These are phyloP conservation scores for Fusarium goolgardi DNA, from an alignment of 2,329 filamentous ascomycete genomes.

Conservation along the genomic window DNA sequence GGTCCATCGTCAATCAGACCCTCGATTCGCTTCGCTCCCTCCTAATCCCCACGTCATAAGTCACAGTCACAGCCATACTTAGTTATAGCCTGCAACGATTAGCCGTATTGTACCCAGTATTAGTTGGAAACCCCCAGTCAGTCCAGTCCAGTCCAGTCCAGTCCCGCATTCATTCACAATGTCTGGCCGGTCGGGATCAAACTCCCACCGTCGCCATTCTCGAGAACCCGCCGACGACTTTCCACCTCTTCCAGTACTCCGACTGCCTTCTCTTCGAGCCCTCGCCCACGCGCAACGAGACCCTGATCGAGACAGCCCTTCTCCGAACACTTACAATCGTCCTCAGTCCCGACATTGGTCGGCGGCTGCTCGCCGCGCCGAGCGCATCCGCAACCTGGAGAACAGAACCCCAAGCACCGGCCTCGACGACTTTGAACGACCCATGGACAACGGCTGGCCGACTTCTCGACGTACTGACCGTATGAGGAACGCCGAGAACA, in stretches of 20 bases:
- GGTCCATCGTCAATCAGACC: slow-evolving; percentile 23
- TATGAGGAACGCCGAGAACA: slow-evolving; percentile 43
- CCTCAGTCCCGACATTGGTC: slow-evolving; percentile 46
- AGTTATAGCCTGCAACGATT: slow-evolving; percentile 31
- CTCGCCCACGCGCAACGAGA: slow-evolving; percentile 47
- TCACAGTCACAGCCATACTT: slow-evolving; percentile 13
- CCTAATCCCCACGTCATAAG: slow-evolving; percentile 37
- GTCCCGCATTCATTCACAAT: slow-evolving; percentile 40
- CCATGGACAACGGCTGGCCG: slow-evolving; percentile 47
- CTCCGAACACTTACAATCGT: slow-evolving; percentile 37
- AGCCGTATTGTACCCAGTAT: slow-evolving; percentile 12
- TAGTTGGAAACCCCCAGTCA: slow-evolving; percentile 10
- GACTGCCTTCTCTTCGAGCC: slow-evolving; percentile 51
- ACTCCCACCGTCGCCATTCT: slow-evolving; percentile 49
- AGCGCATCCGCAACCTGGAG: slow-evolving; percentile 53
- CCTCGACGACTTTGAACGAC: slow-evolving; percentile 47
- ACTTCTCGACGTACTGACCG: slow-evolving; percentile 44
- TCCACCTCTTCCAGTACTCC: slow-evolving; percentile 49
- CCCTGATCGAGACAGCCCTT: slow-evolving; percentile 46
- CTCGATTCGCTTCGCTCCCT: slow-evolving; percentile 23
- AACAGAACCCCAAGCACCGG: slow-evolving; percentile 41
- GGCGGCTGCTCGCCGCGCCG: slow-evolving; percentile 50
- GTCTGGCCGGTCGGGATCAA: slow-evolving; percentile 51
- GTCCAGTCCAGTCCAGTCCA: neutral
- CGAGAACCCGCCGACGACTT: slow-evolving; percentile 49